Conservation (phyloP, 2,329 filamentous ascomycete species). For the Aspergillus fijiensis region DNA sequence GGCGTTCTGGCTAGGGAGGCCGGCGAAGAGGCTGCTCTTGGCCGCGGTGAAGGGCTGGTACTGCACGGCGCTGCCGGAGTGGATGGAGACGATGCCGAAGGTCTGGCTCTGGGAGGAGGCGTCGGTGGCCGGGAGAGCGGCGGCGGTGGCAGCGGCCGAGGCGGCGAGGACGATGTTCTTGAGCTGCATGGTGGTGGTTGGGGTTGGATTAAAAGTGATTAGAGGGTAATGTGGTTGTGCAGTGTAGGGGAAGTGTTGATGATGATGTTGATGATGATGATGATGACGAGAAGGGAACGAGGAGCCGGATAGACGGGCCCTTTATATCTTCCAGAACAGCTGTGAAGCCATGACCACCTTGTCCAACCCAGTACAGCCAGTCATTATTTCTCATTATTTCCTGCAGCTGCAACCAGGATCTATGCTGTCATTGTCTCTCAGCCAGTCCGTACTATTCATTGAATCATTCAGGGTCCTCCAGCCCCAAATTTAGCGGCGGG, state of each 20-base stretch:
- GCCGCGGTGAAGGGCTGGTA: constrained; percentile 49
- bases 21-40: constrained; percentile 46
- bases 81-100: constrained; percentile 54
- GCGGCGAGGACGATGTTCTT: constrained; percentile 27
- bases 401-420: background rate
- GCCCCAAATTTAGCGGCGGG: background rate
- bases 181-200: constrained; percentile 29
- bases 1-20: constrained; percentile 49
- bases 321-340: background rate
- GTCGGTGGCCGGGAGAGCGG: constrained; percentile 23
- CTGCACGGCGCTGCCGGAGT: constrained; percentile 53
- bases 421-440: background rate
- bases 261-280: background rate
- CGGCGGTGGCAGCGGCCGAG: constrained; percentile 33
- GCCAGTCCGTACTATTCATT: background rate
- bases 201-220: background rate
- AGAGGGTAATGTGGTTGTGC: background rate
- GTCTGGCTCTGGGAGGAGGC: constrained; percentile 22
- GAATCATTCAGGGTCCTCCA: background rate
- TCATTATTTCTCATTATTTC: background rate
- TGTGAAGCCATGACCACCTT: background rate
- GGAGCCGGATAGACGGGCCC: background rate
- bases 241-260: background rate
- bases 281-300: background rate
- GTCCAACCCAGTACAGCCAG: background rate